Evolutionary conservation across 768 basidiomycete species (phyloP), one percentile per base, ranked within the genome.

Genomic region (Pholiota microspora): DNA sequence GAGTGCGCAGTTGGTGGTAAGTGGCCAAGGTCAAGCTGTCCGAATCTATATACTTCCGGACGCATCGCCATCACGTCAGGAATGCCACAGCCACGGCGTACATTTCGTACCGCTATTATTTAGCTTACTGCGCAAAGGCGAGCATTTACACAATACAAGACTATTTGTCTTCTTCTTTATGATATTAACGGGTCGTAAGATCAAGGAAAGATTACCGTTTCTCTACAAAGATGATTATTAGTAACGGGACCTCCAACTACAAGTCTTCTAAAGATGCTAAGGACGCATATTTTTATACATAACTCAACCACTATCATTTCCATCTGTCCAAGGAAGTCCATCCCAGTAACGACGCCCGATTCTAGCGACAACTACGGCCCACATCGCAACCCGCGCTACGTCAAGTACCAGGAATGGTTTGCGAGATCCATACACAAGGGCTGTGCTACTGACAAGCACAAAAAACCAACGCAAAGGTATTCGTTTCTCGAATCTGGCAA

Each of bases 351-450:
- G 71, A 49, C 73, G 73, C 1, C 79, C 82, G 25, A 86, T 71
- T 55, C 78, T 70, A 51, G 72, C 51, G 3, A 74, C 63, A 7
- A 83, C 77, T 45, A 83, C 61, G 36, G 79, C 59, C 15, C 73
- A 75, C 51, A 83, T 59, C 7, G 71, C 72, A 32, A 80, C 62
- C 59, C 81, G 82, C 0, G 81, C 80, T 29, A 69, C 76, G 49
- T 90, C 84, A 63, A 88, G 88, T 35, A 91, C 78, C 46, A 77
- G 63, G 63, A 89, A 89, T 2, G 84, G 80, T 60, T 72, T 75
- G 24, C 84, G 74, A n/a, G 88, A 80, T 12, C 91, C 92, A 40
- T 79, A 66, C n/a, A 86, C 55, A 62, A 91, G 83, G 44, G 89
- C 83, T 2, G 77, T 67, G 5, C 65, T 64, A 6, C 81, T 80